Conservation (phyloP, 331 rosid genomes). For the Quercus tomentella region DNA sequence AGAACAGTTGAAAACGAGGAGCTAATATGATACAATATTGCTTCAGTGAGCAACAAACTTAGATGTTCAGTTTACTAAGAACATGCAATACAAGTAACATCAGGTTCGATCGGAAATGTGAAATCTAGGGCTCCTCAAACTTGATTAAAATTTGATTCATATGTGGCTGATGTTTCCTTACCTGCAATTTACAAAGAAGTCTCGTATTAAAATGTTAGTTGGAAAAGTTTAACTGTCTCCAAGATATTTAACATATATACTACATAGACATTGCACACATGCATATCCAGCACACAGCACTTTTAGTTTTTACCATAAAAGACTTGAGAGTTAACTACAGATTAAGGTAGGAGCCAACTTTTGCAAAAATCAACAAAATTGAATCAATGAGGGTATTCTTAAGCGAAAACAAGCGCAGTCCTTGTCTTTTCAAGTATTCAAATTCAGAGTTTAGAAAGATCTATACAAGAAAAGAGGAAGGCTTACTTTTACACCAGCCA, state of each 20-base stretch:
- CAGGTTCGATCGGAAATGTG: neutral
- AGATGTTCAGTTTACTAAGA: neutral
- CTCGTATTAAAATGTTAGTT: neutral
- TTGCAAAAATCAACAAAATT: neutral
- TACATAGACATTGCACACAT: neutral
- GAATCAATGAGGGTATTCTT: neutral
- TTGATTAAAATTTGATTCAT: conserved; percentile 53
- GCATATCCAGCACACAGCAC: too few relatives aligned
- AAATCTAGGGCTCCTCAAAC: conserved; percentile 56
- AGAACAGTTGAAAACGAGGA: neutral
- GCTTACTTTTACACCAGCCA: conserved; percentile 90
- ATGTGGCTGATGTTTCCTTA: conserved; percentile 72
- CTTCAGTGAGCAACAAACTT: neutral
- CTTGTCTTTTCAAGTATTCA: neutral
- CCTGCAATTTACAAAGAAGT: conserved; percentile 43
- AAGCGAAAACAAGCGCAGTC: neutral
- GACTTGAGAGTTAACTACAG: too few relatives aligned
- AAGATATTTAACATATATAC: neutral
- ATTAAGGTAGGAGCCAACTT: neutral
- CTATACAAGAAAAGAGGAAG: neutral
- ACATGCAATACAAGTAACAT: neutral
- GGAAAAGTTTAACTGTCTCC: neutral
- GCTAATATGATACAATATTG: neutral
- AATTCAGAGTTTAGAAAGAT: neutral
- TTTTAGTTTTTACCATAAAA: too few relatives aligned